Percentiles rank a stretch among this genome's conserved stretches.
These are phyloP conservation scores for Oryza longistaminata DNA, from an alignment of 176 grass and related monocot genomes.

Conservation along the genomic window DNA sequence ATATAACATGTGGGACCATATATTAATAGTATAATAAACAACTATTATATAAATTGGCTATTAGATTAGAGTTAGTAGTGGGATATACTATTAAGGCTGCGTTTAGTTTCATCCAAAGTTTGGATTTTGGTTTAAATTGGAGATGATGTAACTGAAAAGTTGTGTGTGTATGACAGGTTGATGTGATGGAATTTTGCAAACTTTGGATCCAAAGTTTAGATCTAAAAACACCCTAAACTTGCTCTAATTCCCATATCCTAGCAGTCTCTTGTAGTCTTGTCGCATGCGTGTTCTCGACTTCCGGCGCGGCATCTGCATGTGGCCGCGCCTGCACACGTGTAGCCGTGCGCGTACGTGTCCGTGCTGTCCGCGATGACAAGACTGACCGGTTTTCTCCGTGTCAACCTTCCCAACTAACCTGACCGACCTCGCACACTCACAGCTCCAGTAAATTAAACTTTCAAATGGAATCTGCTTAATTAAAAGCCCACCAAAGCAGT, in stretches of 20 bases:
- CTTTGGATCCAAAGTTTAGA: too few relatives aligned
- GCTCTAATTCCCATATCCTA: neutral
- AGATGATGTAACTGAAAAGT: too few relatives aligned
- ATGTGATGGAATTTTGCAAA: too few relatives aligned
- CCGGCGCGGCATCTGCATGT: neutral
- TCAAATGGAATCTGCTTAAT: neutral
- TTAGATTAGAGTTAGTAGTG: too few relatives aligned
- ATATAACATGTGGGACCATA: too few relatives aligned
- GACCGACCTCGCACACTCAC: neutral
- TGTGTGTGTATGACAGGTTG: too few relatives aligned
- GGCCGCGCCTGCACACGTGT: neutral
- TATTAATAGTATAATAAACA: too few relatives aligned
- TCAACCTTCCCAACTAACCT: neutral
- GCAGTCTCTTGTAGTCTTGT: conserved; percentile 18
- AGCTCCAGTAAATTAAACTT: neutral
- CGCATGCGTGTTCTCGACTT: neutral
- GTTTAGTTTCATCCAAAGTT: too few relatives aligned
- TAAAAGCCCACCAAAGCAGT: neutral
- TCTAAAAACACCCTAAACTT: too few relatives aligned
- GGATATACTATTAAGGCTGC: too few relatives aligned
- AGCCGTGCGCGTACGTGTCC: neutral
- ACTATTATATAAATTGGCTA: too few relatives aligned
- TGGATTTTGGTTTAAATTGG: too few relatives aligned
- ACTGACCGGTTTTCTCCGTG: neutral
- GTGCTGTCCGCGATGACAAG: neutral